These are phyloP conservation scores for Rhizoclosmatium globosum DNA, from an alignment of 192 early-diverging fungal genomes.

Conservation along the genomic window DNA sequence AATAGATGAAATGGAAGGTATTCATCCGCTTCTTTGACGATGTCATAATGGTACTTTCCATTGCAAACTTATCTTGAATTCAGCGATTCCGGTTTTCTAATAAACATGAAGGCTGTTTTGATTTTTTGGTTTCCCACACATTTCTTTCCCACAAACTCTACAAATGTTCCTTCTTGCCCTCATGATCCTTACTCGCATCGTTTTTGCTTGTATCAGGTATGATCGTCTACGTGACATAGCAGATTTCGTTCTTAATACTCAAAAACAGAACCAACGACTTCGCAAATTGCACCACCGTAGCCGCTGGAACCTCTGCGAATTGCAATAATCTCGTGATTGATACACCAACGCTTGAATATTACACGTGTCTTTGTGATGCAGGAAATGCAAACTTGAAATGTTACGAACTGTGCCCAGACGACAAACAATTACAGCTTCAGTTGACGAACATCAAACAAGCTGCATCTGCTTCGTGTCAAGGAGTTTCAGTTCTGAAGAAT, in stretches of 20 bases:
- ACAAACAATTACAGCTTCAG: conserved; percentile 29
- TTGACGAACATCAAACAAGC: background rate
- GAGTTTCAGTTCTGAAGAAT: background rate
- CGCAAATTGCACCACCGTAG: conserved; percentile 22
- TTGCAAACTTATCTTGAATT: background rate
- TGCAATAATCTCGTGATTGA: conserved; percentile 23
- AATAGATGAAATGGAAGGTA: no score
- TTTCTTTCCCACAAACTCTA: background rate
- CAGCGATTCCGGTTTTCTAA: no score
- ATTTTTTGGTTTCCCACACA: background rate
- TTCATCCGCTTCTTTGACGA: no score
- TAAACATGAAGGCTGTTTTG: no score
- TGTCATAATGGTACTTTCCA: background rate
- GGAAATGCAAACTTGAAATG: conserved; percentile 5
- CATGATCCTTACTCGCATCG: background rate
- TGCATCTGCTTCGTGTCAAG: conserved; percentile 14
- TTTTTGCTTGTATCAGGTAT: background rate
- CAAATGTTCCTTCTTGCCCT: background rate
- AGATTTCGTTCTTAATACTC: background rate
- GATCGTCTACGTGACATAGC: background rate
- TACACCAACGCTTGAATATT: conserved; percentile 27
- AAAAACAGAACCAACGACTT: background rate
- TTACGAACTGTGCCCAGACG: conserved; percentile 32
- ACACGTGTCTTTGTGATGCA: conserved; percentile 19
- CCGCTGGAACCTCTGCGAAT: conserved; percentile 22